A percentile compares a stretch with the other conserved stretches of the same genome.
phyloP scores from a whole-genome alignment of 2,329 filamentous ascomycete genomes.

The Ophiostoma triangulosporum region DNA sequence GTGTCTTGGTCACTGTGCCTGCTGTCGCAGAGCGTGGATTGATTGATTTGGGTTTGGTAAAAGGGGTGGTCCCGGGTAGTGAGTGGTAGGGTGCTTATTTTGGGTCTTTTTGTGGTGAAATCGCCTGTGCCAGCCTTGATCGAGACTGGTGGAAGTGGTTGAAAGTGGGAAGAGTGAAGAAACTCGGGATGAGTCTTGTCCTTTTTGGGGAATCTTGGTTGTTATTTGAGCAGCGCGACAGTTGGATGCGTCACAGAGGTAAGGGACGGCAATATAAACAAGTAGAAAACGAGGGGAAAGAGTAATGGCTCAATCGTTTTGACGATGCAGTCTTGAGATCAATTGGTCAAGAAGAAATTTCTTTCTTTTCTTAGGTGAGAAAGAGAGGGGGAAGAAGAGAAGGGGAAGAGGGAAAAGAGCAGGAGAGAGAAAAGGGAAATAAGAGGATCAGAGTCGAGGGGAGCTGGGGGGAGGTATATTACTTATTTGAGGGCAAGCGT shows the following conservation, averaged over 20 bases:
- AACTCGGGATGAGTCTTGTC: conserved; percentile 10
- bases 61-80: not conserved
- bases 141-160: conserved; percentile 29
- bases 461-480: conserved; percentile 12
- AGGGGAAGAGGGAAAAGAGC: not conserved
- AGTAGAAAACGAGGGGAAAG: not conserved
- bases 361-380: not conserved
- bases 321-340: not conserved
- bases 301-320: not conserved
- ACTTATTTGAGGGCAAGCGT: conserved; percentile 15
- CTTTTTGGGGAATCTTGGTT: conserved; percentile 14
- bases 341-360: not conserved
- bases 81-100: not conserved
- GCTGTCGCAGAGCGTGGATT: conserved; percentile 30
- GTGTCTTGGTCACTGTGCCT: conserved; percentile 26
- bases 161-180: conserved; percentile 1
- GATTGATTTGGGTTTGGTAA: not conserved
- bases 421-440: not conserved
- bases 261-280: not conserved
- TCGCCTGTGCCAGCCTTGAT: conserved; percentile 27
- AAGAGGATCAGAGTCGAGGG: conserved; percentile 2
- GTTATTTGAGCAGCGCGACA: conserved; percentile 8
- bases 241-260: not conserved
- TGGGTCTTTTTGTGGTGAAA: conserved; percentile 29
- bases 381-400: not conserved